Evolutionary conservation across 495 filamentous ascomycete genomes (phyloP).

Genomic region (Penicillium mononematosum): DNA sequence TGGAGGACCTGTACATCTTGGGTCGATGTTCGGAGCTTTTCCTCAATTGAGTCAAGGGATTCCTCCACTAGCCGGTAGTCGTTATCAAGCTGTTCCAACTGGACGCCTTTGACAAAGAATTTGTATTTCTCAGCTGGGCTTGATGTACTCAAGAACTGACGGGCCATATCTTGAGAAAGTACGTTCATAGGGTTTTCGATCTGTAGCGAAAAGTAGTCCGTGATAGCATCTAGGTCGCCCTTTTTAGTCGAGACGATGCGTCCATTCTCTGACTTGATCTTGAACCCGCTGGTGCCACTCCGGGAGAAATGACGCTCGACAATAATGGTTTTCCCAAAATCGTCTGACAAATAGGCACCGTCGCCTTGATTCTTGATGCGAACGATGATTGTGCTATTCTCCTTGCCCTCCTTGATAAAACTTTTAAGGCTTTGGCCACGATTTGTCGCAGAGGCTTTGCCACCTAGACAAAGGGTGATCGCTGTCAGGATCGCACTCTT

Average conservation of each 20-base stretch:
- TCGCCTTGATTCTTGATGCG: constrained; percentile 86
- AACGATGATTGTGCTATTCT: constrained; percentile 64
- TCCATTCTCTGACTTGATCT: constrained; percentile 71
- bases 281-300: constrained; percentile 77
- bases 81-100: constrained; percentile 85
- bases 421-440: constrained; percentile 86
- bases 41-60: constrained; percentile 65
- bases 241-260: constrained; percentile 79
- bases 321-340: constrained; percentile 82
- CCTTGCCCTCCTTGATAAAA: constrained; percentile 88
- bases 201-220: constrained; percentile 88
- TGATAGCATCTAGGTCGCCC: constrained; percentile 85
- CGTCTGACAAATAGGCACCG: constrained; percentile 76
- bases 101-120: constrained; percentile 93
- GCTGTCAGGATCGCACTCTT: constrained; percentile 97
- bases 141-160: constrained; percentile 87
- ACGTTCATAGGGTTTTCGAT: constrained; percentile 98
- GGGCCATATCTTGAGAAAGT: constrained; percentile 93
- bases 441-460: constrained; percentile 93
- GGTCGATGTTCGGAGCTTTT: constrained; percentile 48
- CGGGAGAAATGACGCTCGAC: constrained; percentile 86
- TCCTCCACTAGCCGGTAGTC: constrained; percentile 82
- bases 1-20: constrained; percentile 51
- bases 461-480: constrained; percentile 89
- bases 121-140: constrained; percentile 85